phyloP scores from a whole-genome alignment of 257 asterid species.

The Nicotiana sylvestris region DNA sequence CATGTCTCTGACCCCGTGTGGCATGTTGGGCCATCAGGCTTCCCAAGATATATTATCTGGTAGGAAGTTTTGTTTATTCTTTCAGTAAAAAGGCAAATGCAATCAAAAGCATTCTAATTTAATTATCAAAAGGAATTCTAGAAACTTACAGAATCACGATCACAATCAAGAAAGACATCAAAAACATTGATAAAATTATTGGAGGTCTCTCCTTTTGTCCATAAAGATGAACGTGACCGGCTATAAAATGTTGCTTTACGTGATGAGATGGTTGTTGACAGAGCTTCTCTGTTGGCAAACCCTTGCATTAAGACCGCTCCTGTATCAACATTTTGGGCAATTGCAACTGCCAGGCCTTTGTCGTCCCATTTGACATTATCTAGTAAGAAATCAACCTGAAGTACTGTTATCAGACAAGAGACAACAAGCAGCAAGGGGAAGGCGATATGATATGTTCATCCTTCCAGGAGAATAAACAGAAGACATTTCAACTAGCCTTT shows the following conservation, averaged over 20 bases:
- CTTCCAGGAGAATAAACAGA: not conserved
- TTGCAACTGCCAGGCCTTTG: constrained; percentile 88
- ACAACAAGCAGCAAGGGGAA: not conserved
- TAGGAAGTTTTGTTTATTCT: not conserved
- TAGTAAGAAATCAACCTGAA: constrained; percentile 69
- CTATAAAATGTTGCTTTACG: constrained; percentile 82
- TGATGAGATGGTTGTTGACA: constrained; percentile 59
- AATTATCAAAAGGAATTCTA: not conserved
- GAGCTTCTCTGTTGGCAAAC: constrained; percentile 74
- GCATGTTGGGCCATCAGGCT: constrained; percentile 94
- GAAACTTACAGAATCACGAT: constrained; percentile 75
- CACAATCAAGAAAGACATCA: constrained; percentile 82
- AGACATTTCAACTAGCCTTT: not conserved
- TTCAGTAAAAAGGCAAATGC: not conserved
- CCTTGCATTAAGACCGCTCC: constrained; percentile 96
- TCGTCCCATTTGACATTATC: constrained; percentile 92
- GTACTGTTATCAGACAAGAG: constrained; percentile 26
- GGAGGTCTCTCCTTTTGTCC: constrained; percentile 96
- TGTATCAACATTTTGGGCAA: constrained; percentile 86
- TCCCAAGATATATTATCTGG: constrained; percentile 82
- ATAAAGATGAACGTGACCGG: constrained; percentile 74
- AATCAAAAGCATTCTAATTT: not conserved
- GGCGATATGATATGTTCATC: not conserved
- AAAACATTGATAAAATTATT: constrained; percentile 74
- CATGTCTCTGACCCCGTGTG: constrained; percentile 90